Evolutionary conservation across 805 yeast genomes (phyloP).

Genomic region (Scheffersomyces ergatensis): DNA sequence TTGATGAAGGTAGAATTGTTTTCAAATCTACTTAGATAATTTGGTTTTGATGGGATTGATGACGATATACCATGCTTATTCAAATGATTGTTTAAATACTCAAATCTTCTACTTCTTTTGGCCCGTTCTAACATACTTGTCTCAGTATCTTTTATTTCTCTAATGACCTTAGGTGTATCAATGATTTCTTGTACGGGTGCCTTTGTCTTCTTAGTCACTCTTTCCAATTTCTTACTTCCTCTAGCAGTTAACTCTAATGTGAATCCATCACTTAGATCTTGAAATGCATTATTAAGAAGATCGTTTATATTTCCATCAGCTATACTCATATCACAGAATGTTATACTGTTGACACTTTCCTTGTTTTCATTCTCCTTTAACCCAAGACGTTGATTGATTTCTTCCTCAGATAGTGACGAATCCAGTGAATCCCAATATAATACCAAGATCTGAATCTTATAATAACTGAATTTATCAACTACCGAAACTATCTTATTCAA

Average conservation of each 20-base stretch:
- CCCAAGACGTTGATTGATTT: slow-evolving; percentile 15
- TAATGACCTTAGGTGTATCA: background rate
- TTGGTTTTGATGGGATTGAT: slow-evolving; percentile 1
- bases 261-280: slow-evolving; percentile 18
- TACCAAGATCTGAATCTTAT: slow-evolving; percentile 37
- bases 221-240: slow-evolving; percentile 18
- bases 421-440: slow-evolving; percentile 40
- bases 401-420: slow-evolving; percentile 10
- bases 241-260: slow-evolving; percentile 26
- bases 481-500: slow-evolving; percentile 34
- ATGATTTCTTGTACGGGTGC: background rate
- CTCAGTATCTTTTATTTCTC: slow-evolving; percentile 17
- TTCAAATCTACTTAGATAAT: slow-evolving; percentile 5
- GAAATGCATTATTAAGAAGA: slow-evolving; percentile 19
- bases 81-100: slow-evolving; percentile 31
- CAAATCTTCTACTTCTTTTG: slow-evolving; percentile 23
- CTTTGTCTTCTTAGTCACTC: background rate
- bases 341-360: slow-evolving; percentile 17
- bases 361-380: slow-evolving; percentile 8
- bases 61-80: slow-evolving; percentile 5
- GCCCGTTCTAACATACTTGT: slow-evolving; percentile 23
- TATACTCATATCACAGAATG: slow-evolving; percentile 32
- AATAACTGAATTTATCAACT: slow-evolving; percentile 32
- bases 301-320: slow-evolving; percentile 23
- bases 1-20: slow-evolving; percentile 16